Conservation (phyloP, 2,329 filamentous ascomycete genomes). For the Coniochaeta pulveracea region DNA sequence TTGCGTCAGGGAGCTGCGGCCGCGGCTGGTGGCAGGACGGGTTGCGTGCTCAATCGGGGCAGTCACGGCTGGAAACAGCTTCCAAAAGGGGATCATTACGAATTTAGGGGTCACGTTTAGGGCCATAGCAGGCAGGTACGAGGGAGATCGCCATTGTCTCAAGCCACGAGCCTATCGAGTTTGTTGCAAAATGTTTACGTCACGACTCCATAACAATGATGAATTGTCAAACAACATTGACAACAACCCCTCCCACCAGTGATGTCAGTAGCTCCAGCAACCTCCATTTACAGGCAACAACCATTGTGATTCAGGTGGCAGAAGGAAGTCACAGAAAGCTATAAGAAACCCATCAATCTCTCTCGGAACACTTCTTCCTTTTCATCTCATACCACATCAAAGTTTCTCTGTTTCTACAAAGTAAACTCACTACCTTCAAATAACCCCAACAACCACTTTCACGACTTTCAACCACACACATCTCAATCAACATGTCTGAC, state of each 20-base stretch:
- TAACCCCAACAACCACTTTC: no score
- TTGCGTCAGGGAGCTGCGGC: no score
- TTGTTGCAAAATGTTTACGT: slow-evolving; percentile 2
- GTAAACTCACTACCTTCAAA: background rate
- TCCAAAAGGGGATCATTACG: no score
- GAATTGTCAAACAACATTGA: background rate
- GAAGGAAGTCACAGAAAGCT: background rate
- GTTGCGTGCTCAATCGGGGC: no score
- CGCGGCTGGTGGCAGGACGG: no score
- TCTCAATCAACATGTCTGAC: slow-evolving; percentile 10
- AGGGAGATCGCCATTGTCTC: no score
- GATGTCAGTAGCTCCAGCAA: background rate
- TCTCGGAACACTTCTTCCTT: background rate
- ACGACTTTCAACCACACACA: background rate
- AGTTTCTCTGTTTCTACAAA: background rate
- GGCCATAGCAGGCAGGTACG: no score
- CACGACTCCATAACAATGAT: background rate
- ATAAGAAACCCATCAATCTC: slow-evolving; percentile 1
- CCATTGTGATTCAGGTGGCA: no score
- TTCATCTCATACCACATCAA: background rate
- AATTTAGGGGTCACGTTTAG: no score
- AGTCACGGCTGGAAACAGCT: no score
- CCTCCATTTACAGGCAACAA: no score
- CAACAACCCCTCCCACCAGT: background rate
- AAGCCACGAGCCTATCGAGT: no score